Evolutionary conservation across 75 land plant genomes (phyloP), one percentile per base, ranked within the genome.

Genomic region (Picea sitchensis): DNA sequence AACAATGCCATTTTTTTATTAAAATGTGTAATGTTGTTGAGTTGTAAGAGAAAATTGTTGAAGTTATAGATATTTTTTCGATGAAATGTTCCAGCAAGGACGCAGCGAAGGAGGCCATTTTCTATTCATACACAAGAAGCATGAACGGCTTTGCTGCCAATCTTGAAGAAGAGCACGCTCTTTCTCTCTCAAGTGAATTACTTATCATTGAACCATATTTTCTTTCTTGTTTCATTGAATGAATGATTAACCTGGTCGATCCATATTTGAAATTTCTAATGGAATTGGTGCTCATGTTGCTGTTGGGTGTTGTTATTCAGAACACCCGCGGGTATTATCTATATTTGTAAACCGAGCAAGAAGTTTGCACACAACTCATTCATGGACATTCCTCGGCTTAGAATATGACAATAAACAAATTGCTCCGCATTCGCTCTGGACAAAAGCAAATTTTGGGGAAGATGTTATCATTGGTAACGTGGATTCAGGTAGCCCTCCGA

Each of bases 351-450:
- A 77, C 82, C 65, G 81, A 61, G 61, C n/a, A 26, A 13, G 58
- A 38, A 68, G 74, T 34, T 62, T 88, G 58, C 89, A 87, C 61
- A 88, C 90, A 26, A 88, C 90, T 7, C 84, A 31, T 31, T 88
- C 90, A 15, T 88, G 89, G 89, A 58, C 32, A 41, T 88, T 87
- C 76, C 65, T 88, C 7, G 90, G 89, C 20, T 77, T 88, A 32
- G 87, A 82, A 77, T 18, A 15, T 23, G 67, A 18, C 5, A 30
- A 60, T 6, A 60, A 77, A 44, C 15, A 51, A 13, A 67, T 75
- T 18, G 65, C 72, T 21, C 14, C 4, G 5, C 1, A 7, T 2
- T 88, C 87, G 2, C 62, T 88, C 73, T 87, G 88, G 88, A 65
- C 13, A 54, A 81, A 75, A 78, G 75, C 88, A 30, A 81, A 69